Evolutionary conservation across 1,284 basidiomycete species (phyloP).

Genomic region (Sporisorium sorghi): DNA sequence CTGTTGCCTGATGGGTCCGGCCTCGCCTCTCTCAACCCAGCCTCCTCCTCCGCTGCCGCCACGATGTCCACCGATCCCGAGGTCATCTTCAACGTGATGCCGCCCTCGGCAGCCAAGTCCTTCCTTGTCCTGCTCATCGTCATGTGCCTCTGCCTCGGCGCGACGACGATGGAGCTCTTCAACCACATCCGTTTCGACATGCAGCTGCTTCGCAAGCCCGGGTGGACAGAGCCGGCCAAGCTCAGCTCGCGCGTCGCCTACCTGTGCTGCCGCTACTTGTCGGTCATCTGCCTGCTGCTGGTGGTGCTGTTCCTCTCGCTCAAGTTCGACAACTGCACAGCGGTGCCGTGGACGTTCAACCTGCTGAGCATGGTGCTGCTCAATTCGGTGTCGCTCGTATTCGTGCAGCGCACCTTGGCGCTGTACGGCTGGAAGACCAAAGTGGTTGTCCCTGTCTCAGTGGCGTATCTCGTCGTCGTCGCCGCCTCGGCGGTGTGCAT

Average conservation of each 20-base stretch:
- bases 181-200: conserved; percentile 43
- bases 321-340: conserved; percentile 27
- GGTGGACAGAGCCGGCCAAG: conserved; percentile 42
- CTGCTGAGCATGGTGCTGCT: conserved; percentile 28
- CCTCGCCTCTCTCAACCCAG: background rate
- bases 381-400: conserved; percentile 33
- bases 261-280: conserved; percentile 29
- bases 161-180: conserved; percentile 32
- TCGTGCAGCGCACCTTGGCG: conserved; percentile 45
- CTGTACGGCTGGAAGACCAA: conserved; percentile 36
- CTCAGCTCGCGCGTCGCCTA: conserved; percentile 37
- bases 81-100: conserved; percentile 45
- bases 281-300: conserved; percentile 16
- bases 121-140: conserved; percentile 32
- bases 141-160: conserved; percentile 43
- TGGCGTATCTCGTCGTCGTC: conserved; percentile 24
- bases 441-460: conserved; percentile 26
- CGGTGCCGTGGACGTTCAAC: conserved; percentile 32
- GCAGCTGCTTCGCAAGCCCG: conserved; percentile 33
- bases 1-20: background rate
- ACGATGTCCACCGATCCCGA: conserved; percentile 9
- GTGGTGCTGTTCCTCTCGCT: conserved; percentile 25
- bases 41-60: background rate
- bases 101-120: conserved; percentile 18
- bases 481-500: conserved; percentile 18